Base-by-base conservation (phyloP, 768 basidiomycete species). In the Termitomyces sp. region DNA sequence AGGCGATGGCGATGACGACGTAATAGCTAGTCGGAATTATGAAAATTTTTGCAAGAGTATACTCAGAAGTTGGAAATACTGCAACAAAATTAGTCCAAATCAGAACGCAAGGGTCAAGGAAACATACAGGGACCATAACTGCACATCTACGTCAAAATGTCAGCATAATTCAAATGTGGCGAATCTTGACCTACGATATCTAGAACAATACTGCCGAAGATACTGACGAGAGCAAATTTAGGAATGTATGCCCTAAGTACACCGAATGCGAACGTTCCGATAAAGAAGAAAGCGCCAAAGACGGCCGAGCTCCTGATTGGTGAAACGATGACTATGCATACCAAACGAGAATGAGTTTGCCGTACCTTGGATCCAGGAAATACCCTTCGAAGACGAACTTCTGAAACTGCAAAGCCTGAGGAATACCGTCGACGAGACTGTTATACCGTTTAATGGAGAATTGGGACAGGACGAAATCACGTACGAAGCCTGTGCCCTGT, bases 201-300 rank as follows among this genome's bases (percentile, higher is more conserved):
- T 46, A 82, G 54, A 6, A 78, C 78, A 32, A 82, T 81, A 17
- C 69, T 74, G 3, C 77, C 79, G 55, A 81, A 79, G 29, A 80
- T 75, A n/a, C 74, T 73, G 25, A 79, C 53, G 7, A 81, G 64
- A 8, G 71, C 60, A 7, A 82, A 71, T 59, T 74, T 77, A n/a
- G 81, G 80, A 4, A 73, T 60, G 52, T 68, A 74, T 0, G 79
- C 79, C 60, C 76, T 70, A 7, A 79, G 36, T 9, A 69, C 69
- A 2, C 75, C 80, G 12, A 82, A 60, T 29, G 66, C 68, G 57
- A 78, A 80, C 1, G 77, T 73, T 9, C 80, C 80, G 46, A 80
- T 66, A 60, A 79, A 81, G 32, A 82, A 68, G 56, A 81, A 76
- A 6, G 67, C 77, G 11, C 79, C 80, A 65, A 77, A 79, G 0